Conservation (phyloP, 1,284 basidiomycete genomes). For the Trichosporon asahii region DNA sequence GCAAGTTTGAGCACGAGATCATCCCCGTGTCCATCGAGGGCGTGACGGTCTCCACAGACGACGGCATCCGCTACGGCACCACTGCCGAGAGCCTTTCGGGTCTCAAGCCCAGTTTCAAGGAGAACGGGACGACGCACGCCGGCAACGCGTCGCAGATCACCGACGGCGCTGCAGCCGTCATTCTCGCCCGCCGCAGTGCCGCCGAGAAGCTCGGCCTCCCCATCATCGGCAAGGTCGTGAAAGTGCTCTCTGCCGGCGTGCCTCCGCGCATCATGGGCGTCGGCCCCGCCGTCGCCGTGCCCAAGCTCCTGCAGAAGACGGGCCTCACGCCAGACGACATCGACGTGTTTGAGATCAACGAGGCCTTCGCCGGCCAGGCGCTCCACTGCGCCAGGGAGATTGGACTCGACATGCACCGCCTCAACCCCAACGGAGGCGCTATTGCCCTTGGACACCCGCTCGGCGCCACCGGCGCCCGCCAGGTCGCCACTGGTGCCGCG, state of each 20-base stretch:
- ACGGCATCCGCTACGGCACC: constrained; percentile 82
- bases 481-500: constrained; percentile 77
- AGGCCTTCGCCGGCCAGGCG: constrained; percentile 80
- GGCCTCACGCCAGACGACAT: constrained; percentile 68
- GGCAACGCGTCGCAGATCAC: constrained; percentile 82
- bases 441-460: constrained; percentile 54
- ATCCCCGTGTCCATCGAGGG: constrained; percentile 67
- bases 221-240: constrained; percentile 83
- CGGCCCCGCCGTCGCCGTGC: constrained; percentile 83
- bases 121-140: constrained; percentile 57
- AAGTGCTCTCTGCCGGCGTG: constrained; percentile 63
- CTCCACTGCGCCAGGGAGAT: constrained; percentile 65
- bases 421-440: constrained; percentile 83
- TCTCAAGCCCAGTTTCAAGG: constrained; percentile 84
- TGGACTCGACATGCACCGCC: constrained; percentile 68
- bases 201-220: constrained; percentile 81
- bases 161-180: constrained; percentile 90
- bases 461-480: constrained; percentile 71
- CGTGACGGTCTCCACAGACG: constrained; percentile 67
- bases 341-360: constrained; percentile 83
- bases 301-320: constrained; percentile 62
- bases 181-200: constrained; percentile 75
- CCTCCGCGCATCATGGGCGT: constrained; percentile 83
- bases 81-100: constrained; percentile 74
- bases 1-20: constrained; percentile 83